These are phyloP conservation scores for Cyclotella baltica DNA, from an alignment of 108 stramenopile species.

Conservation along the genomic window DNA sequence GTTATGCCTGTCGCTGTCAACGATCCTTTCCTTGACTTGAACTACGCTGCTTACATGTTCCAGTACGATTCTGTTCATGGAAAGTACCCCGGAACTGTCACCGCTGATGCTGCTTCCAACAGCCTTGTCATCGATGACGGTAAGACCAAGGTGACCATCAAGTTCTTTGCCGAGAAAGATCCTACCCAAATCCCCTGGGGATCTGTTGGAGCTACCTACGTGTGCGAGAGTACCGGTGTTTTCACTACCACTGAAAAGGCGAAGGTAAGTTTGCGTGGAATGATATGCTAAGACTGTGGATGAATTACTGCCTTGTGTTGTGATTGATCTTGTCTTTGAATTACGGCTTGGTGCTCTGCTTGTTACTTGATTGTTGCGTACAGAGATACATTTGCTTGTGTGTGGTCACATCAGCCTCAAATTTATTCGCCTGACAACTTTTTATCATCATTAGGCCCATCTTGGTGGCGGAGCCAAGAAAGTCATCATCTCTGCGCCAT, in stretches of 20 bases:
- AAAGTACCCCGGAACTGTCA: conserved; percentile 81
- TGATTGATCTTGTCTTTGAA: not conserved
- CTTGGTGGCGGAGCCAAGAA: conserved; percentile 95
- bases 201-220: conserved; percentile 85
- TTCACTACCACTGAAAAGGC: conserved; percentile 95
- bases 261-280: not conserved
- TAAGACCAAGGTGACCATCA: conserved; percentile 63
- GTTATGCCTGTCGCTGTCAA: conserved; percentile 92
- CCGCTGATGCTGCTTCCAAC: conserved; percentile 82
- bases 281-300: no score
- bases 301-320: not conserved
- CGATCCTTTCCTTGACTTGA: conserved; percentile 87
- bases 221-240: conserved; percentile 97
- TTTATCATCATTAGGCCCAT: conserved; percentile 54
- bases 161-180: conserved; percentile 91
- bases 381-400: not conserved
- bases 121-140: conserved; percentile 86
- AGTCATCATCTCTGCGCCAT: conserved; percentile 96
- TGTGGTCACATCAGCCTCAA: not conserved
- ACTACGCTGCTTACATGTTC: conserved; percentile 95
- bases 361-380: not conserved
- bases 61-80: conserved; percentile 98
- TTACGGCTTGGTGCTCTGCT: not conserved
- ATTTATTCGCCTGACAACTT: not conserved
- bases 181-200: conserved; percentile 94